A percentile compares a stretch with the other conserved stretches of the same genome.
Conservation (phyloP, 1,139 yeast genomes). For the Suhomyces bokatorum region DNA sequence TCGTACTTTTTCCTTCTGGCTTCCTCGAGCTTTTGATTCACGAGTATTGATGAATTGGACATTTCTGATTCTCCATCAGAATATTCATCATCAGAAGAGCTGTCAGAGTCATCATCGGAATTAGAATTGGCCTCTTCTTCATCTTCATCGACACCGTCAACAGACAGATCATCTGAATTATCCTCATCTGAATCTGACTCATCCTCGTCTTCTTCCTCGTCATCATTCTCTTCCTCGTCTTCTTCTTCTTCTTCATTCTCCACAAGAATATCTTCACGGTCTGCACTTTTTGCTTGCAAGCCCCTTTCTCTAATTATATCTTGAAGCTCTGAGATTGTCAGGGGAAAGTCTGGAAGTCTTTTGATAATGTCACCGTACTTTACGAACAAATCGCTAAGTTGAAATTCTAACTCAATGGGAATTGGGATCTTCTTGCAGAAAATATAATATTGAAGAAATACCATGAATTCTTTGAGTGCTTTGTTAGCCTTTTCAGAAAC, state of each 20-base stretch:
- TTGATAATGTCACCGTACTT: constrained; percentile 26
- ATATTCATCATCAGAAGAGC: constrained; percentile 19
- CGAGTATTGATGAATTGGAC: constrained; percentile 15
- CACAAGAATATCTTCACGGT: no score
- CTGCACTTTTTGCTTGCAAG: neutral
- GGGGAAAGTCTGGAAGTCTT: constrained; percentile 41
- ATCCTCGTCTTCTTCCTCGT: constrained; percentile 11
- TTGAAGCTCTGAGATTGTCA: constrained; percentile 42
- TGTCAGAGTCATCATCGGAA: constrained; percentile 14
- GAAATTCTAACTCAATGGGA: constrained; percentile 65
- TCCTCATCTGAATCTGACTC: constrained; percentile 19
- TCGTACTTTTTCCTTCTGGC: constrained; percentile 49
- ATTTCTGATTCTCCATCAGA: constrained; percentile 15
- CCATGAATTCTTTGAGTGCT: constrained; percentile 46
- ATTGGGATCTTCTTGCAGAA: constrained; percentile 63
- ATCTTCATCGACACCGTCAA: constrained; percentile 12
- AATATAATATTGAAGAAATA: constrained; percentile 74
- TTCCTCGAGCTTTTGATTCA: constrained; percentile 29
- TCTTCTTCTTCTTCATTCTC: constrained; percentile 6
- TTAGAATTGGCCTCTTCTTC: constrained; percentile 15
- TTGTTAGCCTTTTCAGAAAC: neutral
- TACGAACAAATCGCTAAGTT: constrained; percentile 47
- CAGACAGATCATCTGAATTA: constrained; percentile 13
- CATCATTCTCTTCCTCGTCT: constrained; percentile 14
- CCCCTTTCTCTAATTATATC: constrained; percentile 19